Percentiles rank a stretch among this genome's conserved stretches.
These are phyloP conservation scores for Grifola frondosa DNA, from an alignment of 1,284 basidiomycete genomes.

Conservation along the genomic window DNA sequence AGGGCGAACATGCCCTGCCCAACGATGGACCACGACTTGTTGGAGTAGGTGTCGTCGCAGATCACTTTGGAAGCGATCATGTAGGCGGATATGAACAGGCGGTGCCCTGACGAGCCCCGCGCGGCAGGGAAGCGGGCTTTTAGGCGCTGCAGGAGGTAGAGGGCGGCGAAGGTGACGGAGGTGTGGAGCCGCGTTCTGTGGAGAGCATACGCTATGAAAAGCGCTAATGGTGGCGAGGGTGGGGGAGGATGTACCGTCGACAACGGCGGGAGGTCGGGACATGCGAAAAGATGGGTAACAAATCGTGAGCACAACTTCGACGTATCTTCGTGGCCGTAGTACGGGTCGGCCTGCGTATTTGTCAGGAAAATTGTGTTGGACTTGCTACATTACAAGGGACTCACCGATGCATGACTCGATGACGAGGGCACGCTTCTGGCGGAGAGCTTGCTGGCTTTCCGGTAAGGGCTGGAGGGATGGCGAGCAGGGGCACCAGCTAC, in stretches of 20 bases:
- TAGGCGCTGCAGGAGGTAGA: constrained; percentile 82
- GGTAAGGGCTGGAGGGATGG: constrained; percentile 33
- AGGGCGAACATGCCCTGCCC: constrained; percentile 90
- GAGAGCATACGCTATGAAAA: constrained; percentile 88
- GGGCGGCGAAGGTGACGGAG: constrained; percentile 82
- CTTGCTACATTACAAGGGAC: constrained; percentile 8
- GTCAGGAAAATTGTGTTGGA: constrained; percentile 11
- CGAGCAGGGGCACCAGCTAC: constrained; percentile 30
- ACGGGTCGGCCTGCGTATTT: constrained; percentile 52
- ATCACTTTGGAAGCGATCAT: constrained; percentile 93
- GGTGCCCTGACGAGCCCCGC: constrained; percentile 87
- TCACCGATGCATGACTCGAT: constrained; percentile 18
- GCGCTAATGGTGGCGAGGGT: constrained; percentile 60
- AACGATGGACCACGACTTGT: constrained; percentile 94
- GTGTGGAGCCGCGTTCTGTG: constrained; percentile 84
- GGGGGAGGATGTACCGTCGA: constrained; percentile 40
- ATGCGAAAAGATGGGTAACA: constrained; percentile 78
- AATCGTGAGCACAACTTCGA: constrained; percentile 68
- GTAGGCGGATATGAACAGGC: constrained; percentile 89
- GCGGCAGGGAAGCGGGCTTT: constrained; percentile 92
- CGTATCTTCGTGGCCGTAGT: constrained; percentile 77
- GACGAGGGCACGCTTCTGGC: constrained; percentile 17
- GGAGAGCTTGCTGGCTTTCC: constrained; percentile 25
- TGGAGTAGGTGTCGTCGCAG: constrained; percentile 95
- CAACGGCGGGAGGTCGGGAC: constrained; percentile 53